These are phyloP conservation scores for Orychophragmus violaceus DNA, from an alignment of 345 rosid species.

Conservation along the genomic window DNA sequence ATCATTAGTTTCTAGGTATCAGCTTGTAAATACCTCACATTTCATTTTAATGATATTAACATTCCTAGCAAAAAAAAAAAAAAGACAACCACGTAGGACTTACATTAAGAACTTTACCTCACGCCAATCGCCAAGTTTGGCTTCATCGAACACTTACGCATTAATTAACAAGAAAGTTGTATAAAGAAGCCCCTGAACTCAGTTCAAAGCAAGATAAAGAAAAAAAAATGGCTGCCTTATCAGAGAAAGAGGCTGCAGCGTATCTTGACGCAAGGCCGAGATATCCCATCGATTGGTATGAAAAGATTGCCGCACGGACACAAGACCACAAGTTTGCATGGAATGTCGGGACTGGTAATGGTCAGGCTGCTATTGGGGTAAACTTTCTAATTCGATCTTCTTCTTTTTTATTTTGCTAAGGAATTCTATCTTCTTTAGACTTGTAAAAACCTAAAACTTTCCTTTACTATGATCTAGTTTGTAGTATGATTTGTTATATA, in stretches of 20 bases:
- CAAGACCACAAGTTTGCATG: slow-evolving; percentile 17
- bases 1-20: too few species aligned
- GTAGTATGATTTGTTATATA: not conserved
- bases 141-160: not conserved
- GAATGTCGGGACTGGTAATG: slow-evolving; percentile 32
- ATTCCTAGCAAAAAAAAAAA: not conserved
- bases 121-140: slow-evolving; percentile 28
- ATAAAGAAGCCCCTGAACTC: not conserved
- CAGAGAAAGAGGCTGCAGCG: slow-evolving; percentile 29
- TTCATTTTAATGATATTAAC: too few species aligned
- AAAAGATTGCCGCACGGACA: slow-evolving; percentile 19
- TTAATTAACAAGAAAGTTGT: not conserved
- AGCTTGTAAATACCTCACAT: too few species aligned
- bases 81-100: not conserved
- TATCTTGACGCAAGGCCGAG: slow-evolving; percentile 29
- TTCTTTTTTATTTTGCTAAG: not conserved
- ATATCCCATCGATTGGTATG: slow-evolving; percentile 28
- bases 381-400: not conserved
- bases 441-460: not conserved
- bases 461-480: not conserved
- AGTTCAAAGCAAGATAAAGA: not conserved
- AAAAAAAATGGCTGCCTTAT: slow-evolving; percentile 21
- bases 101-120: too few species aligned
- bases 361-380: slow-evolving; percentile 11
- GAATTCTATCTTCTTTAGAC: not conserved